Evolutionary conservation across 1,284 basidiomycete genomes (phyloP).

Genomic region (Melanopsichium pennsylvanicum): DNA sequence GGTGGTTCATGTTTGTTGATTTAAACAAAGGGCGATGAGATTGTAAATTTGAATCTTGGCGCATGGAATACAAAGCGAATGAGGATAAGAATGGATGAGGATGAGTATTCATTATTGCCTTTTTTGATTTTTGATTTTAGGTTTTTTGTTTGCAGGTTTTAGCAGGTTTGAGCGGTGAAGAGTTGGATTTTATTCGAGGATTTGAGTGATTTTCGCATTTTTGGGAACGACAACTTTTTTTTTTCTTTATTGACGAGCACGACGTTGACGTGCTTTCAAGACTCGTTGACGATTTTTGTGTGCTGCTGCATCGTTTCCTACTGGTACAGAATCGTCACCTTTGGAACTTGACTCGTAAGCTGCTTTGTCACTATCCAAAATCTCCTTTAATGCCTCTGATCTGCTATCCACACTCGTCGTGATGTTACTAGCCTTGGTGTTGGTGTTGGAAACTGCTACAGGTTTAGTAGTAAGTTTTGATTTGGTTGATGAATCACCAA

Average conservation of each 20-base stretch:
- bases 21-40: too few relatives aligned
- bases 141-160: too few relatives aligned
- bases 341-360: slow-evolving; percentile 17
- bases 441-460: background rate
- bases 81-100: too few relatives aligned
- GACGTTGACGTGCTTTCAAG: slow-evolving; percentile 37
- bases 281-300: slow-evolving; percentile 24
- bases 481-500: slow-evolving; percentile 8
- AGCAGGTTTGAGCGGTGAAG: too few relatives aligned
- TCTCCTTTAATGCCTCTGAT: slow-evolving; percentile 38
- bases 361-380: slow-evolving; percentile 33
- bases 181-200: too few relatives aligned
- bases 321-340: background rate
- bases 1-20: too few relatives aligned
- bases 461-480: slow-evolving; percentile 7
- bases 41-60: too few relatives aligned
- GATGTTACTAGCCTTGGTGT: background rate
- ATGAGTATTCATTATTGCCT: too few relatives aligned
- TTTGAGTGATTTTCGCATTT: too few relatives aligned
- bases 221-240: too few relatives aligned
- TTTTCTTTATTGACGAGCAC: slow-evolving; percentile 28
- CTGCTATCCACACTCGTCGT: slow-evolving; percentile 4
- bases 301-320: background rate
- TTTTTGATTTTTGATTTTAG: too few relatives aligned
- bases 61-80: too few relatives aligned